Evolutionary conservation across 768 basidiomycete species (phyloP).

Genomic region (Zangia roseola): DNA sequence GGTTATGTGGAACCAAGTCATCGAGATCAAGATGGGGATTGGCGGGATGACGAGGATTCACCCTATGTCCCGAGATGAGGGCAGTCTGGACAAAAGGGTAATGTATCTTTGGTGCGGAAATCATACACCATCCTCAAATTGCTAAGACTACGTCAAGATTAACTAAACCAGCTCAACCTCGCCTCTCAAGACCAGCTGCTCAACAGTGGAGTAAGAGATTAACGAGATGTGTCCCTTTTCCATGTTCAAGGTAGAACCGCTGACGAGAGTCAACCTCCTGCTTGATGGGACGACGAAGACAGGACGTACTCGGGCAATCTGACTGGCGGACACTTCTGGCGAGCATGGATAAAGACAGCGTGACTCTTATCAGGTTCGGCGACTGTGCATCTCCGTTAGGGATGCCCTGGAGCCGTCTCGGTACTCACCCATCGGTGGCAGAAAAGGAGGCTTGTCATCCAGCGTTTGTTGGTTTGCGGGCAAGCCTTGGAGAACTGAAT

Average conservation of each 20-base stretch:
- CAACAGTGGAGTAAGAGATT: conserved; percentile 72
- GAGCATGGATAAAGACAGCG: conserved; percentile 82
- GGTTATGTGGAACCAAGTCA: conserved; percentile 37
- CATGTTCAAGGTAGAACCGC: conserved; percentile 73
- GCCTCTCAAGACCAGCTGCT: conserved; percentile 68
- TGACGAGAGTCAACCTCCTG: conserved; percentile 23
- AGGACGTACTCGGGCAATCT: conserved; percentile 64
- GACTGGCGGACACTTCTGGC: conserved; percentile 64
- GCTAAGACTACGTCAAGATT: conserved; percentile 18
- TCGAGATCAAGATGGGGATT: conserved; percentile 44
- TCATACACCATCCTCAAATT: conserved; percentile 12
- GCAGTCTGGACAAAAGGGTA: background rate
- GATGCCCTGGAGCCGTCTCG: background rate
- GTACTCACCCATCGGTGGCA: conserved; percentile 71
- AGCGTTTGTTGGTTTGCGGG: conserved; percentile 75
- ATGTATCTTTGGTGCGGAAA: conserved; percentile 6
- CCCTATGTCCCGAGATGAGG: conserved; percentile 41
- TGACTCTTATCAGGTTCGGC: conserved; percentile 71
- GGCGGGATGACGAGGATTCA: conserved; percentile 41
- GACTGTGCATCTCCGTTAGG: conserved; percentile 46
- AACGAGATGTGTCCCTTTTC: conserved; percentile 80
- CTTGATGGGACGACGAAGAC: background rate
- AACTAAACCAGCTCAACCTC: conserved; percentile 73
- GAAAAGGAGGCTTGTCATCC: conserved; percentile 69
- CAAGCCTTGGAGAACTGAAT: conserved; percentile 80